Percentiles rank a stretch among this genome's conserved stretches.
Evolutionary conservation across 257 asterid genomes (phyloP).

Genomic region (Capsicum rhomboideum): DNA sequence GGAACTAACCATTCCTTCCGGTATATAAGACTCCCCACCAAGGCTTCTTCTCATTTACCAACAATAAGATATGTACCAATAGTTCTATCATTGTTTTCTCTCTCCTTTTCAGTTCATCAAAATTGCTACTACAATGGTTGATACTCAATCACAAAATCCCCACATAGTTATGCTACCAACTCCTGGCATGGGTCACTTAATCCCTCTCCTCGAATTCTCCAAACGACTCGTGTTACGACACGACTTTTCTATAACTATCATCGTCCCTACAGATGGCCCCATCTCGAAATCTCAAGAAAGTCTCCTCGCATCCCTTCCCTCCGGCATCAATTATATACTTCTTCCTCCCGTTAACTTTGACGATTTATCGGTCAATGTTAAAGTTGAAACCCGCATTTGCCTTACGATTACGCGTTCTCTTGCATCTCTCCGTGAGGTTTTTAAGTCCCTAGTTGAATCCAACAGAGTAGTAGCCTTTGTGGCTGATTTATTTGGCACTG

Average conservation of each 20-base stretch:
- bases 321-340: slow-evolving; percentile 19
- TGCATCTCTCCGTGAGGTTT: background rate
- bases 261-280: slow-evolving; percentile 48
- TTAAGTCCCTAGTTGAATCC: background rate
- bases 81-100: background rate
- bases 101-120: background rate
- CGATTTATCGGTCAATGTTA: slow-evolving; percentile 31
- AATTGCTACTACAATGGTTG: background rate
- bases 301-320: slow-evolving; percentile 43
- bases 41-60: too few relatives aligned
- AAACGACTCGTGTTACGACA: slow-evolving; percentile 30
- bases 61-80: too few relatives aligned
- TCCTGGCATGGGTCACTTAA: slow-evolving; percentile 88
- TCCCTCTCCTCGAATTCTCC: slow-evolving; percentile 59
- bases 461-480: slow-evolving; percentile 5
- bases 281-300: slow-evolving; percentile 31
- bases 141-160: slow-evolving; percentile 3
- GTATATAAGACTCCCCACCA: too few relatives aligned
- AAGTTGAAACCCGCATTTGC: slow-evolving; percentile 17
- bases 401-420: background rate
- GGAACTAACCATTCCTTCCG: too few relatives aligned
- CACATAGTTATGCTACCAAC: slow-evolving; percentile 54
- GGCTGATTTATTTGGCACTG: slow-evolving; percentile 9
- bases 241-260: slow-evolving; percentile 39
- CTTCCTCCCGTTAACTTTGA: slow-evolving; percentile 42